phyloP scores from a whole-genome alignment of 768 basidiomycete genomes.

The Coprinopsis cinerea region DNA sequence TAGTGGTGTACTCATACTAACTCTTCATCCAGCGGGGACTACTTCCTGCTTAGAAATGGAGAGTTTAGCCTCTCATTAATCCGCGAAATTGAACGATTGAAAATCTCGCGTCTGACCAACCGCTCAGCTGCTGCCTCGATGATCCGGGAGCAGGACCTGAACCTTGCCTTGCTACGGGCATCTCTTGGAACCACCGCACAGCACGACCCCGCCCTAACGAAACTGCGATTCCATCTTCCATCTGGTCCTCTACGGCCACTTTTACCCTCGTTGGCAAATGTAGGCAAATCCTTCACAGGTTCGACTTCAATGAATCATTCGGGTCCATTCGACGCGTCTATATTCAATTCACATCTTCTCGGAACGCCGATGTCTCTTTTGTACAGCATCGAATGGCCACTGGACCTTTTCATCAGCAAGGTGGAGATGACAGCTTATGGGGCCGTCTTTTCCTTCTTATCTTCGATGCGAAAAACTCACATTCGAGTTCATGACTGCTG shows the following conservation, averaged over 20 bases:
- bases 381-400: conserved; percentile 77
- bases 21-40: conserved; percentile 58
- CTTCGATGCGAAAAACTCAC: conserved; percentile 80
- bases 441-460: conserved; percentile 75
- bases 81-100: conserved; percentile 80
- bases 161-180: conserved; percentile 79
- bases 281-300: conserved; percentile 23
- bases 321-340: conserved; percentile 29
- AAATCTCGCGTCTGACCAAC: conserved; percentile 66
- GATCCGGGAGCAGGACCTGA: conserved; percentile 88
- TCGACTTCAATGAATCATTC: conserved; percentile 12
- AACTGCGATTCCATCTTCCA: conserved; percentile 71
- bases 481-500: conserved; percentile 75
- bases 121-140: conserved; percentile 61
- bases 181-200: conserved; percentile 87
- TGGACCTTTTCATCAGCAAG: conserved; percentile 82
- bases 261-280: conserved; percentile 60
- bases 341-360: conserved; percentile 71
- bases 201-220: conserved; percentile 71
- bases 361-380: conserved; percentile 70
- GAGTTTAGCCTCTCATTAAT: conserved; percentile 84
- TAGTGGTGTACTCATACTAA: conserved; percentile 7
- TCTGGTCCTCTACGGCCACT: conserved; percentile 78
- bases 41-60: conserved; percentile 84
- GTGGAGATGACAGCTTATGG: conserved; percentile 71